These are phyloP conservation scores for Pyrenula aspistea DNA, from an alignment of 495 filamentous ascomycete species.

Conservation along the genomic window DNA sequence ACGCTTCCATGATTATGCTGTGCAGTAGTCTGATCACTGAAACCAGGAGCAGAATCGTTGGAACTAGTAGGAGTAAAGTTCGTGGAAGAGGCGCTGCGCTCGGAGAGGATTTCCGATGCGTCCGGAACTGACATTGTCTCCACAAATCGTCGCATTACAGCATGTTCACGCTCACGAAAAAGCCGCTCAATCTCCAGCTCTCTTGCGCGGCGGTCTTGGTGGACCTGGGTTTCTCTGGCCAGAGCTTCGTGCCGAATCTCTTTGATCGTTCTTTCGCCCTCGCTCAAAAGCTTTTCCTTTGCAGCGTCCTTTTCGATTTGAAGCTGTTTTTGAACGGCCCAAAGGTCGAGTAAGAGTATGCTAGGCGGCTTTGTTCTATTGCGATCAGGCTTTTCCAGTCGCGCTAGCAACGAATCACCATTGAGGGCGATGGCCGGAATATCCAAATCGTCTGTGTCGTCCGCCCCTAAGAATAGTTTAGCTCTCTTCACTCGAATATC, in stretches of 20 bases:
- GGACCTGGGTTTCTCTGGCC: not conserved
- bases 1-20: too few relatives aligned
- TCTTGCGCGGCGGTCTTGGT: not conserved
- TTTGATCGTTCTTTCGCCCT: not conserved
- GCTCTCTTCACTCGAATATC: too few relatives aligned
- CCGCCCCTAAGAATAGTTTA: too few relatives aligned
- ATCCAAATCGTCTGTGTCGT: not conserved
- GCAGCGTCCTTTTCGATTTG: not conserved
- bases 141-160: not conserved
- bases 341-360: not conserved
- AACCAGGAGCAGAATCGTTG: too few relatives aligned
- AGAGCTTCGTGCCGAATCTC: not conserved
- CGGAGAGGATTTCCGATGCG: not conserved
- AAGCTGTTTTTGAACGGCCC: not conserved
- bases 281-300: not conserved
- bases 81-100: too few relatives aligned
- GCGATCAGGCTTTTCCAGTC: not conserved
- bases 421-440: not conserved
- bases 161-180: not conserved
- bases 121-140: not conserved
- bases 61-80: too few relatives aligned
- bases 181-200: not conserved
- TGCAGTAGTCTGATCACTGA: too few relatives aligned
- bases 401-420: not conserved
- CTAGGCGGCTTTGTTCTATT: not conserved